phyloP scores from a whole-genome alignment of 106 monocot genomes.

The Chionographis japonica region DNA sequence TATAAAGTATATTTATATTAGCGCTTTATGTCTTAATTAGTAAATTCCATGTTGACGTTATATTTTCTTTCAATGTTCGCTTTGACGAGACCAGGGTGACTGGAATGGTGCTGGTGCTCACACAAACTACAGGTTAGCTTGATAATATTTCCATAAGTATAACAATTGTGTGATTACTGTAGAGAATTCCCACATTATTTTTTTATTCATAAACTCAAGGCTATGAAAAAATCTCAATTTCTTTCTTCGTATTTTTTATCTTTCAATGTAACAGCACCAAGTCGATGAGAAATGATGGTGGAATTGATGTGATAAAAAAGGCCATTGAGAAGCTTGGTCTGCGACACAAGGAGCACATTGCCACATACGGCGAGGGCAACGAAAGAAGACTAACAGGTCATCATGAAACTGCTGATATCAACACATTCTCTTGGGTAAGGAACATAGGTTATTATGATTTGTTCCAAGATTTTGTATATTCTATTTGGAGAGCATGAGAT shows the following conservation, averaged over 20 bases:
- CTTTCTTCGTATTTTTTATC: neutral
- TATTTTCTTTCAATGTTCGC: neutral
- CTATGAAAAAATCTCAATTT: neutral
- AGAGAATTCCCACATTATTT: neutral
- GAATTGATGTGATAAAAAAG: slow-evolving; percentile 50
- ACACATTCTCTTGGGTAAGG: slow-evolving; percentile 60
- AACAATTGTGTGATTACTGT: neutral
- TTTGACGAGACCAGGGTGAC: slow-evolving; percentile 25
- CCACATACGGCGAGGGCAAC: slow-evolving; percentile 64
- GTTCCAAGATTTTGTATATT: neutral
- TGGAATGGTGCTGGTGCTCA: slow-evolving; percentile 51
- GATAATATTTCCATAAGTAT: too few species aligned
- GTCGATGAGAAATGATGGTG: slow-evolving; percentile 59
- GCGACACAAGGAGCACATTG: slow-evolving; percentile 62
- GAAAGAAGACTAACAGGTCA: slow-evolving; percentile 51
- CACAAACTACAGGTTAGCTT: slow-evolving; percentile 47
- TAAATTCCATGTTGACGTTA: too few species aligned
- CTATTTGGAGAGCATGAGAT: too few species aligned
- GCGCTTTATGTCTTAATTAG: too few species aligned
- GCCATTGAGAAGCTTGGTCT: slow-evolving; percentile 65
- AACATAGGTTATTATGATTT: neutral
- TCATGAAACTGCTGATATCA: slow-evolving; percentile 66
- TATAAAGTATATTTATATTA: too few species aligned
- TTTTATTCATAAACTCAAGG: neutral
- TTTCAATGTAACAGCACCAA: slow-evolving; percentile 31